Evolutionary conservation across 140 eudicot species (phyloP).

Genomic region (Stevia rebaudiana): DNA sequence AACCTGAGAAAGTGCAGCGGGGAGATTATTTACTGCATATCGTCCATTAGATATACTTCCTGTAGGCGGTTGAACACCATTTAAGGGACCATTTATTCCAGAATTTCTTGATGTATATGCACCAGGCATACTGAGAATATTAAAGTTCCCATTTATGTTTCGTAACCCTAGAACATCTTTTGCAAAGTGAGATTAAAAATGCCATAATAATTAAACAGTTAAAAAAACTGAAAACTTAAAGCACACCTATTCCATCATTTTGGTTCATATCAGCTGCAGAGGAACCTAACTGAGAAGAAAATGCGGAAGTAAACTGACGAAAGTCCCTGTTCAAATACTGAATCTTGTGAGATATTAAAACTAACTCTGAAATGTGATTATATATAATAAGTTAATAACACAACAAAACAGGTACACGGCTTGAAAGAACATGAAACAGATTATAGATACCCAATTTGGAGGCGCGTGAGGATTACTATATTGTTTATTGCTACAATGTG

Average conservation of each 20-base stretch:
- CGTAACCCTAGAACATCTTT: conserved; percentile 62
- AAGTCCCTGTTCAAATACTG: background rate
- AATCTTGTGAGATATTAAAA: background rate
- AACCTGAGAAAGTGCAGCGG: conserved; percentile 79
- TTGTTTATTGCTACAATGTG: background rate
- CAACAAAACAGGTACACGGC: background rate
- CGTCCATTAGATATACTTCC: conserved; percentile 77
- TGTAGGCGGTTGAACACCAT: conserved; percentile 62
- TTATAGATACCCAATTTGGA: background rate
- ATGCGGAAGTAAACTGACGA: conserved; percentile 33
- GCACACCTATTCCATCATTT: conserved; percentile 36
- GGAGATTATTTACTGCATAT: conserved; percentile 63
- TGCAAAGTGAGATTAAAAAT: conserved; percentile 19
- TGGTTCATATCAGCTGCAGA: conserved; percentile 52
- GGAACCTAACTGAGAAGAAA: conserved; percentile 69
- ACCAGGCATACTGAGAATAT: conserved; percentile 63
- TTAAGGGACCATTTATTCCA: conserved; percentile 51
- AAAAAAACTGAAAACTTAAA: conserved; percentile 13
- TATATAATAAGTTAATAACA: background rate
- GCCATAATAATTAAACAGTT: background rate
- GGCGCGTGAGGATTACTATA: conserved; percentile 10
- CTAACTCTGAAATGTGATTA: background rate
- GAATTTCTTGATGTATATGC: conserved; percentile 68
- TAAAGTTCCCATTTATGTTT: conserved; percentile 58
- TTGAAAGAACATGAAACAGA: background rate